A percentile compares a stretch with the other conserved stretches of the same genome.
Evolutionary conservation across 176 grass and related monocot species (phyloP).

Genomic region (Eleusine coracana): DNA sequence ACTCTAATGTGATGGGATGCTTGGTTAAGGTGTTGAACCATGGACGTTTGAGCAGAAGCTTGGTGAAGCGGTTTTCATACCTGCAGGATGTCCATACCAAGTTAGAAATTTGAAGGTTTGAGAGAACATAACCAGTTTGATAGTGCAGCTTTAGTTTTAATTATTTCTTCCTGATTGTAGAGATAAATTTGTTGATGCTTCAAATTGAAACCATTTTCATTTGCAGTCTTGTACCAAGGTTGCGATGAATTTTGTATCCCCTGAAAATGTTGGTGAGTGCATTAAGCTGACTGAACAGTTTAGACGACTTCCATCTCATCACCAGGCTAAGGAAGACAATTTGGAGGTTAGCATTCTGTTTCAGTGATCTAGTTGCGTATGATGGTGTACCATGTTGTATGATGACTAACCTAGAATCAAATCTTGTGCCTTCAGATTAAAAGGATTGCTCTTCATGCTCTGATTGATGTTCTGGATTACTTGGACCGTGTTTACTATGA

Average conservation of each 20-base stretch:
- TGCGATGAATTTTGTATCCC: conserved; percentile 85
- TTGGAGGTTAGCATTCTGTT: conserved; percentile 53
- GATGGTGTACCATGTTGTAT: background rate
- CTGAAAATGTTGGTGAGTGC: conserved; percentile 71
- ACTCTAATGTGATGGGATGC: background rate
- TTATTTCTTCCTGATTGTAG: background rate
- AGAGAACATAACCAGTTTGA: background rate
- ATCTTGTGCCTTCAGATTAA: conserved; percentile 52
- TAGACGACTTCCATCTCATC: conserved; percentile 62
- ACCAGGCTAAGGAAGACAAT: conserved; percentile 85
- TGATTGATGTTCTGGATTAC: conserved; percentile 45
- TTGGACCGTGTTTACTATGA: conserved; percentile 27
- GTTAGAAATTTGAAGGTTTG: conserved; percentile 88
- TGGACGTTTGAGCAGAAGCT: conserved; percentile 94
- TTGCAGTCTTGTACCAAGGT: conserved; percentile 92
- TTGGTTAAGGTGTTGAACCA: conserved; percentile 72
- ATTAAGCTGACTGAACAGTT: conserved; percentile 72
- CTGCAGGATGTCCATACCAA: conserved; percentile 92
- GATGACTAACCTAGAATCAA: background rate
- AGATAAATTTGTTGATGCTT: too few species aligned
- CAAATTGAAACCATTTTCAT: conserved; percentile 9
- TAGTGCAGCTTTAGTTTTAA: background rate
- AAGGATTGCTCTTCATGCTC: conserved; percentile 73
- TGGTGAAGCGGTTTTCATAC: conserved; percentile 85
- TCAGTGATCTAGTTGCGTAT: background rate